Evolutionary conservation across 1,284 basidiomycete genomes (phyloP), one percentile per base, ranked within the genome.

Genomic region (Rhodotorula sp.): DNA sequence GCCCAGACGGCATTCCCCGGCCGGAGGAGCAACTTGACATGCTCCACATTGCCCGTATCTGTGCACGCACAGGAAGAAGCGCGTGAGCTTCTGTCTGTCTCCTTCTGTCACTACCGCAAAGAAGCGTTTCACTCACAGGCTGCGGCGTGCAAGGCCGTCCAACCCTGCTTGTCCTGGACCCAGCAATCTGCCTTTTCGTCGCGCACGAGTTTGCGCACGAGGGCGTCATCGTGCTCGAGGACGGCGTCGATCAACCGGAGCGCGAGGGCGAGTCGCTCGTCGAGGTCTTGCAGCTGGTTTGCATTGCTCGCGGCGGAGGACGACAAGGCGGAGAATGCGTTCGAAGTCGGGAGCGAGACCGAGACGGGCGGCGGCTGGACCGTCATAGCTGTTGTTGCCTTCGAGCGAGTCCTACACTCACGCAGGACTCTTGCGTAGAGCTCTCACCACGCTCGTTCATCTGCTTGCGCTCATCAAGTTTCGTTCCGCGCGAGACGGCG

Each of bases 1-100:
- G 96, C 97, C 95, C 95, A 99, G 0, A 94, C 79, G 0, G 93
- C 94, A 51, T 75, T 75, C 4, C 95, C 94, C 64, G 87, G 84
- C n/a, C 87, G 83, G 44, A 99, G 83, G 55, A 98, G 83, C 6
- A 86, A 78, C 67, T 85, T 84, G 14, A 91, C 83, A 8, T 94
- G 81, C 15, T 85, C 61, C 2, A 61, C 64, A 45, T 71, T 67
- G 26, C 76, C 75, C 54, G 67, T 60, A 42, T 68, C 74, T 77
- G 62, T 29, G 37, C 14, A 4, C 26, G 18, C 18, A 37, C 1
- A 6, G n/a, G 10, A 8, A 37, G 33, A 37, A 8, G 26, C 4
- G 33, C 10, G 33, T 37, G 33, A 58, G 12, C 2, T 33, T 62
- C 67, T 56, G 33, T 30, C 24, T 33, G 1, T 3, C 1, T 3